Base-by-base conservation (phyloP, 495 filamentous ascomycete species). In the Barbatosphaeria neglecta region DNA sequence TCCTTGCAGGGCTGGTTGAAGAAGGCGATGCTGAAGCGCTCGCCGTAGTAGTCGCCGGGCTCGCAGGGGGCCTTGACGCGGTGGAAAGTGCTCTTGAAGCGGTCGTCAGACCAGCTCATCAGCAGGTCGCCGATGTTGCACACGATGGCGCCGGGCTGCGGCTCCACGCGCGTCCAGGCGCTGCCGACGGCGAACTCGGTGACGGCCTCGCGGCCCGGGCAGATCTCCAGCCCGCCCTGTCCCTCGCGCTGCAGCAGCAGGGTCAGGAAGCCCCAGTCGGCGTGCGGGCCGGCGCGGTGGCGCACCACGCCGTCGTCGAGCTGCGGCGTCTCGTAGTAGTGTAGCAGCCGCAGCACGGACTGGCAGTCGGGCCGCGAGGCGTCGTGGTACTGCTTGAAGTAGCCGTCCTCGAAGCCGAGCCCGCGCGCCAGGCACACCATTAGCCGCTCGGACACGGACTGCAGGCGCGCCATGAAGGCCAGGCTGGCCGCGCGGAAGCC, bases 41-140 rank as follows among this genome's bases (percentile, higher is more conserved):
- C 67, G 20, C 68, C 67, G 48, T 65, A 75, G 48, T 66, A 72
- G 42, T 76, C 74, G 1, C 63, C 65, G 2, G 56, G 28, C 38
- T 71, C 65, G 24, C 53, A 62, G 3, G 73, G 73, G 20, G 74
- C 66, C 51, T 70, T 70, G 31, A 76, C 71, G 0, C 74, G 67
- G 46, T 78, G 75, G 45, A 74, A 78, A 1, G 69, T 74, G 24
- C 68, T 73, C 59, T 78, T 79, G 58, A 80, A 76, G 17, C 74
- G 64, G 53, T 79, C 77, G 49, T 78, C 75, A 22, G 68, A 75
- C 74, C 76, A 80, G 6, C 64, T 67, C 75, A 80, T 78, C 20
- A 81, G 65, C 56, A 79, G 59, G 52, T 79, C 75, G 3, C 75
- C 75, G 46, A 79, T 76, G 56, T 78, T 81, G 48, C 72, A 76